phyloP scores from a whole-genome alignment of 192 early-diverging fungal genomes.

The Piromyces sp. region DNA sequence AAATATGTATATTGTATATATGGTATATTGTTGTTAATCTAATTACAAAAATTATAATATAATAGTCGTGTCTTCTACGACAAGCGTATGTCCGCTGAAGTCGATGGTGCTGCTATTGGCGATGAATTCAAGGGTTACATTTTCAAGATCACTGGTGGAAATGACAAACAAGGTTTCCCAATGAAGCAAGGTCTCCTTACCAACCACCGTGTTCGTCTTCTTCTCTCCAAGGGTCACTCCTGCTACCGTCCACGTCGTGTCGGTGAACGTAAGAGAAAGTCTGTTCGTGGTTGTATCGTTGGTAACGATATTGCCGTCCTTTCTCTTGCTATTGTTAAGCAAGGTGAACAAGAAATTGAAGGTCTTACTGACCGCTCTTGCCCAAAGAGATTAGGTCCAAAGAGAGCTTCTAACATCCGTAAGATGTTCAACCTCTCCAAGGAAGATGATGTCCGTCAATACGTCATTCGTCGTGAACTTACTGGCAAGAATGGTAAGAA shows the following conservation, averaged over 20 bases:
- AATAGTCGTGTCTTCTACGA: slow-evolving; percentile 87
- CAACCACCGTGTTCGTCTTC: slow-evolving; percentile 31
- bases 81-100: slow-evolving; percentile 92
- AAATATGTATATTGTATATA: neutral
- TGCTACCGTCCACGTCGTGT: slow-evolving; percentile 94
- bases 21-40: too few relatives aligned
- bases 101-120: slow-evolving; percentile 83
- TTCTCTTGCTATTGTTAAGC: slow-evolving; percentile 88
- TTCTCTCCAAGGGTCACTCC: slow-evolving; percentile 79
- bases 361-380: slow-evolving; percentile 81
- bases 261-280: slow-evolving; percentile 98
- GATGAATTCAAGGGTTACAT: slow-evolving; percentile 99
- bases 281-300: slow-evolving; percentile 97
- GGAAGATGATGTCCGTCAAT: slow-evolving; percentile 99
- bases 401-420: slow-evolving; percentile 96
- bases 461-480: slow-evolving; percentile 95
- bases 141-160: slow-evolving; percentile 97
- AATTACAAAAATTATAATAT: too few relatives aligned
- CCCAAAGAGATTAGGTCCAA: slow-evolving; percentile 97
- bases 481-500: slow-evolving; percentile 61
- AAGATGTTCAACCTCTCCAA: slow-evolving; percentile 97
- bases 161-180: slow-evolving; percentile 99
- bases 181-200: slow-evolving; percentile 95
- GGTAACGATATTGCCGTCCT: slow-evolving; percentile 81
- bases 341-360: slow-evolving; percentile 88